Conservation (phyloP, 331 rosid species). For the Quercus tomentella region DNA sequence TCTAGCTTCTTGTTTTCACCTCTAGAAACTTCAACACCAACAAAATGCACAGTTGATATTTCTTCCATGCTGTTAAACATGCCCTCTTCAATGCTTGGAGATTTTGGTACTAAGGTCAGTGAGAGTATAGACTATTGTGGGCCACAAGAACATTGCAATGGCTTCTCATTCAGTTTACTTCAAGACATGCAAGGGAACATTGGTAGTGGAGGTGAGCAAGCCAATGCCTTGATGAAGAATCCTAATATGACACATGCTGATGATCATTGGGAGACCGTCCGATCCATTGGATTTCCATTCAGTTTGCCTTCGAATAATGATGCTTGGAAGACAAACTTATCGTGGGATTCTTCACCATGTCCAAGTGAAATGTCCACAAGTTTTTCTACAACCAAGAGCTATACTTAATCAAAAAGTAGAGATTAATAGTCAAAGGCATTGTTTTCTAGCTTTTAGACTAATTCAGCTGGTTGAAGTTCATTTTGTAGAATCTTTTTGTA, state of each 20-base stretch:
- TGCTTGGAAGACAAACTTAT: slow-evolving; percentile 74
- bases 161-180: slow-evolving; percentile 32
- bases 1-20: slow-evolving; percentile 40
- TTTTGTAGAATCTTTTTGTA: neutral
- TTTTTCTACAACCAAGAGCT: slow-evolving; percentile 61
- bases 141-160: slow-evolving; percentile 39
- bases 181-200: slow-evolving; percentile 34
- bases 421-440: slow-evolving; percentile 10
- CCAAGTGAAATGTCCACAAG: slow-evolving; percentile 71
- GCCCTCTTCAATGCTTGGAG: slow-evolving; percentile 68
- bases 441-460: slow-evolving; percentile 28
- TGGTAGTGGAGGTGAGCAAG: slow-evolving; percentile 14
- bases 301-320: slow-evolving; percentile 43
- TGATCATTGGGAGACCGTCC: slow-evolving; percentile 38
- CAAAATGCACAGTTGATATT: slow-evolving; percentile 42
- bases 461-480: slow-evolving; percentile 19
- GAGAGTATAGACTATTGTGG: slow-evolving; percentile 35
- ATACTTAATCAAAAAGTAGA: slow-evolving; percentile 33
- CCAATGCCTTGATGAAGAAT: slow-evolving; percentile 34
- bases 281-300: slow-evolving; percentile 49
- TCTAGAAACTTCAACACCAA: slow-evolving; percentile 22
- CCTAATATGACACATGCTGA: slow-evolving; percentile 29
- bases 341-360: slow-evolving; percentile 81
- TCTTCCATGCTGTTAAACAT: slow-evolving; percentile 66
- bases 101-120: slow-evolving; percentile 20